Evolutionary conservation across 805 yeast species (phyloP), one percentile per base, ranked within the genome.

Genomic region (Saturnispora silvae): DNA sequence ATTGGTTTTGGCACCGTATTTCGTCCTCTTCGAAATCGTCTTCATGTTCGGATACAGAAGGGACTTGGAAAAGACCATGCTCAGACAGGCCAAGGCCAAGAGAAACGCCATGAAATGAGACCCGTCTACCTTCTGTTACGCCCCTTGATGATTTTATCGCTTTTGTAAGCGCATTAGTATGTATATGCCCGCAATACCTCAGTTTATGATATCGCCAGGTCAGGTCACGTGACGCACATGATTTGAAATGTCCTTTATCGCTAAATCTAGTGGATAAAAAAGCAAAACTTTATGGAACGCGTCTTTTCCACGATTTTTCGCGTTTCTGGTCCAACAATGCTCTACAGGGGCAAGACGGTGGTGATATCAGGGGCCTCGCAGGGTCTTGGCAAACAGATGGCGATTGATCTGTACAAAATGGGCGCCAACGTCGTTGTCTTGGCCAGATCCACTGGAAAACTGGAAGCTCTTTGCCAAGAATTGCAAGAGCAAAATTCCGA

Each of bases 291-390:
- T n/a, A n/a, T n/a, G n/a, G n/a, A n/a, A n/a, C n/a, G n/a, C n/a
- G n/a, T n/a, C n/a, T n/a, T n/a, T n/a, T n/a, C n/a, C n/a, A n/a
- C n/a, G n/a, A n/a, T n/a, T n/a, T n/a, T n/a, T n/a, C n/a, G n/a
- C n/a, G n/a, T n/a, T n/a, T n/a, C n/a, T n/a, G n/a, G n/a, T n/a
- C n/a, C n/a, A n/a, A n/a, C n/a, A n/a, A n/a, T n/a, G n/a, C 9
- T 6, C n/a, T 11, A 9, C 9, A 61, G 67, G 35, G 69, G 70
- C 20, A 71, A 69, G 51, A 53, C 71, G 1, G 86, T 80, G 3
- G 67, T 89, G 14, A 68, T 89, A n/a, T 73, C 95, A 0, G 98
- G 98, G 3, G 97, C 85, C 0, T 85, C 96, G 0, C 98, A 89
- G 52, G 98, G 98, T 0, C 63, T 89, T 1, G 98, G 98, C 0